Evolutionary conservation across 257 asterid genomes (phyloP).

Genomic region (Solanum etuberosum): DNA sequence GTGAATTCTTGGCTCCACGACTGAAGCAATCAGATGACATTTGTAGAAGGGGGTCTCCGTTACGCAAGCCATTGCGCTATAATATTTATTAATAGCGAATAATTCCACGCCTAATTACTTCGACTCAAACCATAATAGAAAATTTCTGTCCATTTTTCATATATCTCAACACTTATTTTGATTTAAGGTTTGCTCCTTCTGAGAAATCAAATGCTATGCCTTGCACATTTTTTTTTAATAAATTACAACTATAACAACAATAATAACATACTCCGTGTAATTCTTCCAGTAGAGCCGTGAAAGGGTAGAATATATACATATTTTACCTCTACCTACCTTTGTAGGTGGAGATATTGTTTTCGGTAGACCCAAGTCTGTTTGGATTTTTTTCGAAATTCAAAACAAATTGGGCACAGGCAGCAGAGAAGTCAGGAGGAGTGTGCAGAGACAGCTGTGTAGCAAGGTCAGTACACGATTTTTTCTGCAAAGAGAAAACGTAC

Average conservation of each 20-base stretch:
- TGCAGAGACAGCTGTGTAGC: neutral
- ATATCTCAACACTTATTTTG: neutral
- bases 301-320: neutral
- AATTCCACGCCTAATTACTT: neutral
- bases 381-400: neutral
- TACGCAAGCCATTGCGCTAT: neutral
- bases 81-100: neutral
- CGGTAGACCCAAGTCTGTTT: neutral
- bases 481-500: neutral
- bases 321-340: neutral
- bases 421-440: neutral
- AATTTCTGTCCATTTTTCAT: neutral
- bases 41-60: neutral
- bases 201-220: neutral
- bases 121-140: neutral
- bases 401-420: neutral
- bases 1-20: neutral
- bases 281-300: neutral
- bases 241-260: neutral
- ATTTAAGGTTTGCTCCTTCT: neutral
- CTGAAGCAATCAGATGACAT: neutral
- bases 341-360: neutral
- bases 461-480: neutral
- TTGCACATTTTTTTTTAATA: fast-evolving
- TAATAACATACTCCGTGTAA: neutral